Evolutionary conservation across 768 basidiomycete species (phyloP).

Genomic region (Panaeolus papilionaceus): DNA sequence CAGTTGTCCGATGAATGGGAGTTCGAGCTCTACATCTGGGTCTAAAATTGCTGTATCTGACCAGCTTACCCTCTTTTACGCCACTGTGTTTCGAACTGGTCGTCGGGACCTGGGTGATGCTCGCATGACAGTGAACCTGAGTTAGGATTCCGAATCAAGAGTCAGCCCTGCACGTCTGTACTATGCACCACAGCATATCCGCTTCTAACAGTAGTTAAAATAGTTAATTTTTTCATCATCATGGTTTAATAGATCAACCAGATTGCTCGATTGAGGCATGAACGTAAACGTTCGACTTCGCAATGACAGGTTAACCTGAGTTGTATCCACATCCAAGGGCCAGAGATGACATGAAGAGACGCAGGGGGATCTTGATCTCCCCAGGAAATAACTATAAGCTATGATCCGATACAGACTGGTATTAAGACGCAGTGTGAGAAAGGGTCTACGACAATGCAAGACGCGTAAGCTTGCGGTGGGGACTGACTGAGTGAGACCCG

Average conservation of each 20-base stretch:
- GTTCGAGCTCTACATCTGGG: background rate
- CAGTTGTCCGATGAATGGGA: background rate
- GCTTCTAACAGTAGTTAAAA: background rate
- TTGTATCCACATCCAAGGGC: background rate
- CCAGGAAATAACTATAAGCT: background rate
- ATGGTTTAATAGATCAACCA: conserved; percentile 1
- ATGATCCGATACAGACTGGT: background rate
- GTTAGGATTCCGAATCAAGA: background rate
- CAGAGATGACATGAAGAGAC: background rate
- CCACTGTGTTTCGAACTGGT: no score
- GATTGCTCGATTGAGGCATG: background rate
- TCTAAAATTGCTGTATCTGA: background rate
- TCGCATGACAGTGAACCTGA: no score
- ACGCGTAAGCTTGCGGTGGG: background rate
- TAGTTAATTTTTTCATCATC: background rate
- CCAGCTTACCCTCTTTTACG: no score
- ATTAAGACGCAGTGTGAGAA: conserved; percentile 12
- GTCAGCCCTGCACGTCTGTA: background rate
- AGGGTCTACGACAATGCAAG: background rate
- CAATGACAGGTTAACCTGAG: background rate
- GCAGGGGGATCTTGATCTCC: background rate
- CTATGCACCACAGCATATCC: conserved; percentile 4
- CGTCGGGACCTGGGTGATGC: no score
- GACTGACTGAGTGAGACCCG: background rate
- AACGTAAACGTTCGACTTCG: background rate